Evolutionary conservation across 2,329 filamentous ascomycete genomes (phyloP), one percentile per base, ranked within the genome.

Genomic region (Coniochaeta prunicola): DNA sequence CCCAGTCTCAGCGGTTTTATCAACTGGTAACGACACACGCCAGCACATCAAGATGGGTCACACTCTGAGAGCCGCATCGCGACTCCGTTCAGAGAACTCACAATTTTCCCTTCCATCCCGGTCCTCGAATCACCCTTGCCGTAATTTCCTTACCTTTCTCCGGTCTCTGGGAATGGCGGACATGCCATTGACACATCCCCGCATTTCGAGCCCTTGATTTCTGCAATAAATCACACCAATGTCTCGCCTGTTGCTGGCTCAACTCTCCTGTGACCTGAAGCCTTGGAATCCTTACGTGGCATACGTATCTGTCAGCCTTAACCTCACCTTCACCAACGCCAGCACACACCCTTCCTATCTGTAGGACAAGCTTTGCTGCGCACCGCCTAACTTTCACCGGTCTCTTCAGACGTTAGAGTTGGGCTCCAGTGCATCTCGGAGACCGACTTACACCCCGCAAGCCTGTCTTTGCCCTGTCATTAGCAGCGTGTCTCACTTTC

Each of bases 41-140:
- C 91, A 96, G 82, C 91, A 89, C 91, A 96, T 92, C 90, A 90
- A 79, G 77, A 85, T 84, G 82, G 83, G 83, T 84, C 83, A 82
- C 82, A 84, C 81, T 81, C 75, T 81, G 79, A 85, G 82, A 85
- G 84, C 84, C 84, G 83, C 83, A 87, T 84, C 76, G 78, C 74
- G 73, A 80, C 80, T 77, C 83, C 80, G 79, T 83, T 78, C 82
- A 73, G 70, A 75, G 75, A 79, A 77, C 75, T 55, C 53, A 36
- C 33, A 33, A 56, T 56, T 56, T 56, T 56, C 24, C 77, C 69
- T 66, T 72, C 71, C 70, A 70, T 73, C 72, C 70, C 73, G 69
- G 74, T 73, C 73, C 66, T 66, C 65, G 65, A 70, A 33, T 33
- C 30, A 33, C 61, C 60, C 62, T 70, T 67, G 67, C 67, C 67